Base-by-base conservation (phyloP, 345 rosid species). In the Rhodomyrtus tomentosa region DNA sequence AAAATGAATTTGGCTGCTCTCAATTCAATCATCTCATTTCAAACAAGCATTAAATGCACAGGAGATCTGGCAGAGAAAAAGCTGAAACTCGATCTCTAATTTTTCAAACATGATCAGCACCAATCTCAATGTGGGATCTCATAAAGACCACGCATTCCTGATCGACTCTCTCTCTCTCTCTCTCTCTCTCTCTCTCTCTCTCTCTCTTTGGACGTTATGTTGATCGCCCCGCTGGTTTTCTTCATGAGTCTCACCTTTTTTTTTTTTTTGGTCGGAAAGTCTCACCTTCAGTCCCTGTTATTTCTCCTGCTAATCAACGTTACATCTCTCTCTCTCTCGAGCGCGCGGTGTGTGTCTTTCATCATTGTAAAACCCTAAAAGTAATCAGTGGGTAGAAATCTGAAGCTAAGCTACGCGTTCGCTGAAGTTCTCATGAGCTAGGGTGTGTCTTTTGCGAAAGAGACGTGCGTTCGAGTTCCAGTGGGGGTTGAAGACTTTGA, bases 401-500 rank as follows among this genome's bases (percentile, higher is more conserved):
- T 82, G 55, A 55, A 52, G 59, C 58, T 42, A 82, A 54, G 83
- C 29, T 82, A 52, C 72, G 72, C 40, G 73, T 83, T 73, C 51
- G 84, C 24, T n/a, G 53, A 83, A 15, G 42, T 68, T 36, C 15
- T 68, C 76, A 68, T 32, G 42, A 24, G 18, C 24, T 18, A 68
- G 24, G 54, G n/a, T 48, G 52, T 88, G 90, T 86, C 88, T 81
- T 86, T 82, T 86, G 40, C 76, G 91, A 89, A 86, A 81, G 85
- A 82, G 91, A 89, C 88, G 82, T 80, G 85, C 86, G 73, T 86
- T 86, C 86, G 90, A 87, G 89, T 88, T 90, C 21, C 21, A 40
- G 42, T 5, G 40, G 45, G 40, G 82, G 22, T 10, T 48, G 45
- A 25, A 51, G 54, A 81, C 42, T 11, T 51, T 6, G 56, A n/a